Conservation (phyloP, 1,284 basidiomycete genomes). For the Pseudozyma thailandica region DNA sequence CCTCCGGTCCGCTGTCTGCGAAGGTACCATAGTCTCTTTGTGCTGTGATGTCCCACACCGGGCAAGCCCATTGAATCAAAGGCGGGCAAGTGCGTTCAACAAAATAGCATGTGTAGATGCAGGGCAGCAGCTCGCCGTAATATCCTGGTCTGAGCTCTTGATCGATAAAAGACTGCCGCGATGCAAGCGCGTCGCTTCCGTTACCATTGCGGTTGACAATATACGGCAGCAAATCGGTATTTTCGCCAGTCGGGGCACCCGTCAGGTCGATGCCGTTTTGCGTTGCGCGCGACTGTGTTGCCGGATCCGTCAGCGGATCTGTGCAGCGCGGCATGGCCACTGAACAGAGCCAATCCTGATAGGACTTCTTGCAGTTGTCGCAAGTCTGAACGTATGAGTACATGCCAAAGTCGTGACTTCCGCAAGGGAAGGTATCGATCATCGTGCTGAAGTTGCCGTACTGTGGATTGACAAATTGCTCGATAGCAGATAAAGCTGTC, state of each 20-base stretch:
- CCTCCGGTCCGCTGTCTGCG: conserved; percentile 58
- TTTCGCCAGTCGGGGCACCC: conserved; percentile 51
- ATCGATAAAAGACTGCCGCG: conserved; percentile 61
- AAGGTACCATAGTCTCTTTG: conserved; percentile 66
- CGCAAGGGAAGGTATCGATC: conserved; percentile 69
- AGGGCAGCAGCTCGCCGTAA: conserved; percentile 66
- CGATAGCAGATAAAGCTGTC: conserved; percentile 62
- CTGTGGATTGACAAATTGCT: conserved; percentile 62
- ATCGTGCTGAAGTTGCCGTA: conserved; percentile 68
- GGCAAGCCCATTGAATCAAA: conserved; percentile 62
- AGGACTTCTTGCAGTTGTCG: conserved; percentile 67
- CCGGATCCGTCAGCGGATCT: conserved; percentile 55
- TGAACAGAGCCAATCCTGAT: conserved; percentile 69
- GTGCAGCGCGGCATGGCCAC: conserved; percentile 69
- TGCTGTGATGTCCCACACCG: conserved; percentile 63
- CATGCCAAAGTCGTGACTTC: conserved; percentile 60
- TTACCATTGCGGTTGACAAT: conserved; percentile 61
- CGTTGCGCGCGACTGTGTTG: conserved; percentile 48
- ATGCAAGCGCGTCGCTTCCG: conserved; percentile 21
- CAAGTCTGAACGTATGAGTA: conserved; percentile 69
- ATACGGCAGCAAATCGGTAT: conserved; percentile 60
- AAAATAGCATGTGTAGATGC: conserved; percentile 64
- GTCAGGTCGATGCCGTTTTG: conserved; percentile 53
- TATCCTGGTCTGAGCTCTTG: conserved; percentile 46
- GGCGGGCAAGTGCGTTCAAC: conserved; percentile 63